These are phyloP conservation scores for Lentinula lateritia DNA, from an alignment of 768 basidiomycete species.

Conservation along the genomic window DNA sequence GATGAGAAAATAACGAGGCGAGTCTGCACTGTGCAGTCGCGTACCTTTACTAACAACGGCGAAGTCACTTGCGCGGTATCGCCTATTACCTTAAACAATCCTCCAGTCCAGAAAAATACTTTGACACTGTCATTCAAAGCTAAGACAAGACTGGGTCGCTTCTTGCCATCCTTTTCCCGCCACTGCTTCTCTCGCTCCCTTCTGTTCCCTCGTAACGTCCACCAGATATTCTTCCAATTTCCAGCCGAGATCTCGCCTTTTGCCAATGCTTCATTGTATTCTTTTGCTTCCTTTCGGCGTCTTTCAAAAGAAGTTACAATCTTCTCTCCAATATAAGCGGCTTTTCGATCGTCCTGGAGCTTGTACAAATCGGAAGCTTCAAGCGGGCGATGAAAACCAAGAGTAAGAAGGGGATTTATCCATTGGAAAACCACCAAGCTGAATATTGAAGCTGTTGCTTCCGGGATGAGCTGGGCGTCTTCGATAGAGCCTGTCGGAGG, in stretches of 20 bases:
- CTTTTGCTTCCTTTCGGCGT: constrained; percentile 48
- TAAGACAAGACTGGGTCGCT: constrained; percentile 53
- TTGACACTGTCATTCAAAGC: constrained; percentile 76
- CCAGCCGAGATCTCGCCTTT: constrained; percentile 59
- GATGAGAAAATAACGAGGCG: neutral
- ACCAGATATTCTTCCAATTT: constrained; percentile 45
- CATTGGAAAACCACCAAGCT: constrained; percentile 64
- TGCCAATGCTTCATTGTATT: constrained; percentile 67
- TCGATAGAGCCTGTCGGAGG: constrained; percentile 50
- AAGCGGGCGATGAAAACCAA: constrained; percentile 79
- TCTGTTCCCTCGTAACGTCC: constrained; percentile 51
- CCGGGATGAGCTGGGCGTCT: constrained; percentile 59
- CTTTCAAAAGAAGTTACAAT: constrained; percentile 63
- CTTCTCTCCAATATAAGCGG: constrained; percentile 53
- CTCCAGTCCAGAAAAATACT: constrained; percentile 76
- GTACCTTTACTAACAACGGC: constrained; percentile 76
- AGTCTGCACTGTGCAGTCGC: constrained; percentile 10
- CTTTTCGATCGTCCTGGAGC: constrained; percentile 57
- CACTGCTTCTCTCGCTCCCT: constrained; percentile 55
- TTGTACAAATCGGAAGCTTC: constrained; percentile 79
- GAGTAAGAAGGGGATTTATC: constrained; percentile 63
- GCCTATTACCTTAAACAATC: constrained; percentile 50
- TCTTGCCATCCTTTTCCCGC: constrained; percentile 58
- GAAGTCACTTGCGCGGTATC: constrained; percentile 71
- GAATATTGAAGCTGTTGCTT: constrained; percentile 56